These are phyloP conservation scores for Scortechinia acanthostroma DNA, from an alignment of 2,329 filamentous ascomycete species.

Conservation along the genomic window DNA sequence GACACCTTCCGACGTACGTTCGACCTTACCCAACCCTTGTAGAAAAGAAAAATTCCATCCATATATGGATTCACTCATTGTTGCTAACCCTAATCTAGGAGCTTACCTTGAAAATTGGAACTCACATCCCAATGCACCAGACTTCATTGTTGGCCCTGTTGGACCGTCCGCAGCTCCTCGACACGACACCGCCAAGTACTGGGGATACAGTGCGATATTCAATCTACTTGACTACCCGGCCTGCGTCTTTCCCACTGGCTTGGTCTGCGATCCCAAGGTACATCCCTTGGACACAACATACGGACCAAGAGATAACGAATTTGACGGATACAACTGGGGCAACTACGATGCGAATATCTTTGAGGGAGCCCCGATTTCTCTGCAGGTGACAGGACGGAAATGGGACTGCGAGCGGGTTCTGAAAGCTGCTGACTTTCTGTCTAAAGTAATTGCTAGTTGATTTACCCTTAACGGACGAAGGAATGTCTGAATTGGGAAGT, in stretches of 20 bases:
- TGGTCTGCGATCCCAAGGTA: slow-evolving; percentile 25
- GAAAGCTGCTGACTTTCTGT: slow-evolving; percentile 23
- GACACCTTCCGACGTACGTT: slow-evolving; percentile 14
- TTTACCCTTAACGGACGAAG: too few species aligned
- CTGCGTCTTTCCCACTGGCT: slow-evolving; percentile 32
- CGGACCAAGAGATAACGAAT: slow-evolving; percentile 9
- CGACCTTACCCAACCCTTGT: slow-evolving; percentile 14
- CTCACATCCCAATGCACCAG: slow-evolving; percentile 11
- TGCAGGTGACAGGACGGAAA: slow-evolving; percentile 14
- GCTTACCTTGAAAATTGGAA: slow-evolving; percentile 19
- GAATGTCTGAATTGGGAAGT: too few species aligned
- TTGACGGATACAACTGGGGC: slow-evolving; percentile 10
- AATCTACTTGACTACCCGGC: slow-evolving; percentile 29
- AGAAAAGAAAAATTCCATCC: too few species aligned
- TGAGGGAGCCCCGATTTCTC: slow-evolving; percentile 12
- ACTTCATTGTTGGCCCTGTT: slow-evolving; percentile 28
- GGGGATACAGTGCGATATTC: slow-evolving; percentile 22
- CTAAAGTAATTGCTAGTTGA: too few species aligned
- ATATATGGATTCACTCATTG: too few species aligned
- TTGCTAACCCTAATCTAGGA: too few species aligned
- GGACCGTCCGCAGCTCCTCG: slow-evolving; percentile 29
- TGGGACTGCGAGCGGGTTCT: slow-evolving; percentile 15
- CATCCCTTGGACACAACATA: slow-evolving; percentile 14
- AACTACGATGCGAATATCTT: slow-evolving; percentile 14
- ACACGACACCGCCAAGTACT: slow-evolving; percentile 25